Conservation (phyloP, 176 grass and related monocot species). For the Avena insularis region DNA sequence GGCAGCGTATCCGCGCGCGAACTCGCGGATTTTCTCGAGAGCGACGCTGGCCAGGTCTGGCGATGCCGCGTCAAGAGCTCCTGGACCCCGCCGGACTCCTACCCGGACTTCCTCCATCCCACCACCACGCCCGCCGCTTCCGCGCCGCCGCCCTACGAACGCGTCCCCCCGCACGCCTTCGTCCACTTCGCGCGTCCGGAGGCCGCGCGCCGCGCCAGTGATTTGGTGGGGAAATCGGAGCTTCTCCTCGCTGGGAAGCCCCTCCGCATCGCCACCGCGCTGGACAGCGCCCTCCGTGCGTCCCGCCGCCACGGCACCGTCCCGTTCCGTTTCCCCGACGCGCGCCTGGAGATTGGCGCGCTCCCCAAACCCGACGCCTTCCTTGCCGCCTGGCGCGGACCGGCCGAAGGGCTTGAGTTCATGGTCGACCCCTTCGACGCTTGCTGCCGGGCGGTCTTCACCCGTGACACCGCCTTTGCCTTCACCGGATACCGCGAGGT, state of each 20-base stretch:
- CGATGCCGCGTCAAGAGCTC: conserved; percentile 90
- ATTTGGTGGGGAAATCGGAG: conserved; percentile 56
- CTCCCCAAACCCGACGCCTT: conserved; percentile 49
- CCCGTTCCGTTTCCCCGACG: conserved; percentile 71
- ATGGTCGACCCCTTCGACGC: conserved; percentile 80
- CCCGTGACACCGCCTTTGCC: conserved; percentile 61
- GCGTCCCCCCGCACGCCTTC: conserved; percentile 58
- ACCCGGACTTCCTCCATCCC: conserved; percentile 56
- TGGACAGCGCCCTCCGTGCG: conserved; percentile 58
- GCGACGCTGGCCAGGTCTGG: conserved; percentile 76
- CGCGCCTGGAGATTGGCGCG: conserved; percentile 64
- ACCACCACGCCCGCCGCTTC: background rate
- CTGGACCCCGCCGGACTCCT: conserved; percentile 70
- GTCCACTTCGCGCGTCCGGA: conserved; percentile 79
- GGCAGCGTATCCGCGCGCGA: conserved; percentile 46
- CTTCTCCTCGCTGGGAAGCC: conserved; percentile 47
- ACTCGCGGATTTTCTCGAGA: conserved; percentile 66
- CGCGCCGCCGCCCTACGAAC: conserved; percentile 43
- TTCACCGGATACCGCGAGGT: conserved; percentile 43
- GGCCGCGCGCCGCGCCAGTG: conserved; percentile 56
- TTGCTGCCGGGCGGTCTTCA: conserved; percentile 63
- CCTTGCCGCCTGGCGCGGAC: conserved; percentile 67
- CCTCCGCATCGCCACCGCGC: conserved; percentile 51
- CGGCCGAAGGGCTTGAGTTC: conserved; percentile 54
- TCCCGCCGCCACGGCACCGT: conserved; percentile 46